Evolutionary conservation across 2,329 filamentous ascomycete species (phyloP).

Genomic region (Arthroderma sp.): DNA sequence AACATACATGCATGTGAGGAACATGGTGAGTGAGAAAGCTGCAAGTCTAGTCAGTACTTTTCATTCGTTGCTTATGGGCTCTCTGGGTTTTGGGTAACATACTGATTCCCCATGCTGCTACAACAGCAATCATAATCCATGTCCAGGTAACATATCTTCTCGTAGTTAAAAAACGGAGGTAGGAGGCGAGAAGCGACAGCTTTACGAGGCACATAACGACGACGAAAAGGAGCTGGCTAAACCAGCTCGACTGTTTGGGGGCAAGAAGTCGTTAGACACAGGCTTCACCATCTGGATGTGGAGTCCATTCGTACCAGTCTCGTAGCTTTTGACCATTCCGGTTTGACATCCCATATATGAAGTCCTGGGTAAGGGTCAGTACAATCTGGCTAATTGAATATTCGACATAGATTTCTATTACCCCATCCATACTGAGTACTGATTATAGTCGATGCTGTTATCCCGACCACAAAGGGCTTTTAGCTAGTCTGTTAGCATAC

Average conservation of each 20-base stretch:
- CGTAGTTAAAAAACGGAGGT: slow-evolving; percentile 7
- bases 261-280: neutral
- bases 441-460: slow-evolving; percentile 8
- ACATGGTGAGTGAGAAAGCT: slow-evolving; percentile 9
- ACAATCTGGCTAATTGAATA: neutral
- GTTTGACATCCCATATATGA: slow-evolving; percentile 12
- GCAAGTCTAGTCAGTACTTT: neutral
- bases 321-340: slow-evolving; percentile 4
- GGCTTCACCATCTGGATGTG: neutral
- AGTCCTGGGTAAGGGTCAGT: slow-evolving; percentile 2
- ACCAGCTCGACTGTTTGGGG: slow-evolving; percentile 9
- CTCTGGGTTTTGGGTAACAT: neutral
- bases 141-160: slow-evolving; percentile 4
- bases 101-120: slow-evolving; percentile 10
- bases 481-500: too few relatives aligned
- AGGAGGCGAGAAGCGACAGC: slow-evolving; percentile 11
- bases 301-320: slow-evolving; percentile 6
- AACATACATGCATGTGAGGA: slow-evolving; percentile 9
- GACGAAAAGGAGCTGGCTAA: slow-evolving; percentile 9
- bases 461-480: slow-evolving; percentile 8
- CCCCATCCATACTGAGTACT: slow-evolving; percentile 12
- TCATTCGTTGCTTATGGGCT: neutral
- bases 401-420: neutral
- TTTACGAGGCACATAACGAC: slow-evolving; percentile 10
- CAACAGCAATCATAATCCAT: slow-evolving; percentile 8